These are phyloP conservation scores for Cucurbita maxima DNA, from an alignment of 306 rosid genomes.

Conservation along the genomic window DNA sequence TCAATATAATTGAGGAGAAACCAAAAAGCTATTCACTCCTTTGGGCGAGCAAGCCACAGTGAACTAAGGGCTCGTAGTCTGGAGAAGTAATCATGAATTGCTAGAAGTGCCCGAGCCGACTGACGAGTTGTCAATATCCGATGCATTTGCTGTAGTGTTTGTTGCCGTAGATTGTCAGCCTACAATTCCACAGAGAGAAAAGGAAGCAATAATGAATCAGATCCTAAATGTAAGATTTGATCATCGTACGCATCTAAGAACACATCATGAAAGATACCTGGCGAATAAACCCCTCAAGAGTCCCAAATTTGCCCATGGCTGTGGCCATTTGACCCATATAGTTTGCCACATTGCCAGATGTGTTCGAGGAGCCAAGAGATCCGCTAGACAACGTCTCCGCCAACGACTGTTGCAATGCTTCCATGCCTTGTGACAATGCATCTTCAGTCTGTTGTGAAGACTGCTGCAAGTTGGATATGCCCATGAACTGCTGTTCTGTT, in stretches of 20 bases:
- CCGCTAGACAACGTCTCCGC: slow-evolving; percentile 58
- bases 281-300: slow-evolving; percentile 61
- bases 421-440: slow-evolving; percentile 76
- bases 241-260: neutral
- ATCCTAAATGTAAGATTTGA: neutral
- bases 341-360: slow-evolving; percentile 71
- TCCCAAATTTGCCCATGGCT: slow-evolving; percentile 82
- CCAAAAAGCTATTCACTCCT: slow-evolving; percentile 21
- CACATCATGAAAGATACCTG: slow-evolving; percentile 27
- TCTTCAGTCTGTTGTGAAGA: slow-evolving; percentile 74
- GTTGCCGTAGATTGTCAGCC: slow-evolving; percentile 78
- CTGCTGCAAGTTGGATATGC: slow-evolving; percentile 58
- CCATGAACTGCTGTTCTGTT: slow-evolving; percentile 53
- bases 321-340: slow-evolving; percentile 86
- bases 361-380: slow-evolving; percentile 40
- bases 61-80: slow-evolving; percentile 63
- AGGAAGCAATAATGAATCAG: neutral
- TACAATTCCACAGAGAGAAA: slow-evolving; percentile 6
- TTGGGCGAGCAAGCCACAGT: slow-evolving; percentile 70
- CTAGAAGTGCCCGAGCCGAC: slow-evolving; percentile 70
- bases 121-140: slow-evolving; percentile 65
- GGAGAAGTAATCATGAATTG: slow-evolving; percentile 53
- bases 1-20: neutral
- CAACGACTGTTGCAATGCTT: slow-evolving; percentile 61
- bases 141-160: slow-evolving; percentile 66